phyloP scores from a whole-genome alignment of 2,329 filamentous ascomycete species.

The Penicillium corylophilum region DNA sequence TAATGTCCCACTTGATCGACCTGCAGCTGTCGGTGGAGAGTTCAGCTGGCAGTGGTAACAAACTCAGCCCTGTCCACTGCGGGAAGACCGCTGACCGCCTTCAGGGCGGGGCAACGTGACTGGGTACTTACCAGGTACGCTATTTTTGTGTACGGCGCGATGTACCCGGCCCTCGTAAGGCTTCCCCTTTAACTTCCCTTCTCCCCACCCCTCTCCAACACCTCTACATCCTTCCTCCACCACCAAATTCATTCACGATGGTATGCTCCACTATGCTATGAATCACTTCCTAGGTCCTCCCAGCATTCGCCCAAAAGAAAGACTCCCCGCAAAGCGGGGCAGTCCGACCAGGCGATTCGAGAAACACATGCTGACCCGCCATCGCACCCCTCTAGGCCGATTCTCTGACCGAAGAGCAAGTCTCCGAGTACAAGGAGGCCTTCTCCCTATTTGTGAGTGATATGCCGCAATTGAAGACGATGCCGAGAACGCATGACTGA shows the following conservation, averaged over 20 bases:
- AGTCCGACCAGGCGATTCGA: slow-evolving; percentile 15
- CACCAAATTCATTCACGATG: slow-evolving; percentile 29
- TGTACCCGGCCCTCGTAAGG: slow-evolving; percentile 8
- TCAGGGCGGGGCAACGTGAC: slow-evolving; percentile 1
- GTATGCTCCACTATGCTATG: slow-evolving; percentile 20
- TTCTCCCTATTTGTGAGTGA: slow-evolving; percentile 98
- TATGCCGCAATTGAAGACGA: neutral
- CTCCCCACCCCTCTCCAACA: slow-evolving; percentile 18
- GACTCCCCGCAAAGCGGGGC: slow-evolving; percentile 37
- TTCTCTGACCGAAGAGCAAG: slow-evolving; percentile 98
- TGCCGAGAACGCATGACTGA: slow-evolving; percentile 16
- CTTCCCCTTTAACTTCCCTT: slow-evolving; percentile 24
- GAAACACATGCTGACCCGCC: slow-evolving; percentile 27
- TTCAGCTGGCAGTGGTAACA: slow-evolving; percentile 7
- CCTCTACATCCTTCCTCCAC: slow-evolving; percentile 11
- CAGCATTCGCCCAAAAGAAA: slow-evolving; percentile 11
- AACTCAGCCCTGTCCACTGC: neutral
- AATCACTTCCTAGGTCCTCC: neutral
- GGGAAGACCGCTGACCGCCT: slow-evolving; percentile 12
- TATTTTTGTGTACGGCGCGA: slow-evolving; percentile 13
- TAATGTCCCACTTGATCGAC: neutral
- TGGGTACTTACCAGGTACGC: slow-evolving; percentile 19
- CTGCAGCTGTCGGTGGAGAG: slow-evolving; percentile 1
- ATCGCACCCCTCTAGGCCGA: slow-evolving; percentile 67
- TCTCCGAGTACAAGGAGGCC: slow-evolving; percentile 99